These are phyloP conservation scores for Citropsis articulata DNA, from an alignment of 345 rosid species.

Conservation along the genomic window DNA sequence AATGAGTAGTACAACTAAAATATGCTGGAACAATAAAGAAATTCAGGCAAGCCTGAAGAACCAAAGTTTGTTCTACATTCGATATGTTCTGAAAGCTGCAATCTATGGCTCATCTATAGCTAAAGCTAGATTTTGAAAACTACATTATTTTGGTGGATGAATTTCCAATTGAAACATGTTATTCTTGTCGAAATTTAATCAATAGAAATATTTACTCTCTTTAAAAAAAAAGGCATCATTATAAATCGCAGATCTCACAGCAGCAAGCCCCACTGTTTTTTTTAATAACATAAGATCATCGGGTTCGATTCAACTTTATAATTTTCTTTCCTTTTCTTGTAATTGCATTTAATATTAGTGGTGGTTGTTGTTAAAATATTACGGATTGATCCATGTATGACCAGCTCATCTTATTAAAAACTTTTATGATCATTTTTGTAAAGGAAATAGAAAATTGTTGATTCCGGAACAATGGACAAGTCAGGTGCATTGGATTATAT, in stretches of 20 bases:
- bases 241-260: neutral
- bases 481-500: conserved; percentile 92
- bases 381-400: neutral
- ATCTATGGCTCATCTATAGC: too few species aligned
- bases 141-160: too few species aligned
- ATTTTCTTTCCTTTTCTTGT: neutral
- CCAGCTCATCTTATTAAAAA: neutral
- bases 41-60: too few species aligned
- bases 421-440: neutral
- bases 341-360: neutral
- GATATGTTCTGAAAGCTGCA: too few species aligned
- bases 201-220: too few species aligned
- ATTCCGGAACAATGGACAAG: conserved; percentile 64
- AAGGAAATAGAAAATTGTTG: neutral
- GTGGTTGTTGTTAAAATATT: neutral
- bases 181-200: too few species aligned
- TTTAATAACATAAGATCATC: neutral
- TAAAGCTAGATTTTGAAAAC: too few species aligned
- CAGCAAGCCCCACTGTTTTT: neutral
- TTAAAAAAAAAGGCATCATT: too few species aligned
- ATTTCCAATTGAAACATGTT: too few species aligned
- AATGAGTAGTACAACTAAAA: too few species aligned
- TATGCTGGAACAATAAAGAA: too few species aligned
- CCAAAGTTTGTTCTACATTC: too few species aligned
- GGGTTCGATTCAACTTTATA: neutral